Percentiles rank a stretch among this genome's conserved stretches.
Evolutionary conservation across 2,329 filamentous ascomycete genomes (phyloP).

Genomic region (Xenoacremonium recifei): DNA sequence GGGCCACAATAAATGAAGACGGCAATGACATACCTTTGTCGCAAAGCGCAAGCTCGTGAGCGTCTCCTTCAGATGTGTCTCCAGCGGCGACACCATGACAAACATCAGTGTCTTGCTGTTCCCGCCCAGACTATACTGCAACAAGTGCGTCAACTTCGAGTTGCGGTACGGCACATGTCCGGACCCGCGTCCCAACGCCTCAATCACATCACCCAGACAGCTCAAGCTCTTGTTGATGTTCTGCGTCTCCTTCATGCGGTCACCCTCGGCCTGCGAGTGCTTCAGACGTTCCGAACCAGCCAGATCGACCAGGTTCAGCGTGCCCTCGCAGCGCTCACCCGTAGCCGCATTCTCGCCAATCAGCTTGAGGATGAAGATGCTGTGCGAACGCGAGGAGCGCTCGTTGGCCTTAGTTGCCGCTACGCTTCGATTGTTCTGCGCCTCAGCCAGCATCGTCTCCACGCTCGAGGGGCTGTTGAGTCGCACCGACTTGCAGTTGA

Average conservation of each 20-base stretch:
- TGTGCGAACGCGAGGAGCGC: conserved; percentile 90
- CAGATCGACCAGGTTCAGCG: conserved; percentile 91
- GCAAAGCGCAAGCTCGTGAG: conserved; percentile 94
- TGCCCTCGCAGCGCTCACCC: conserved; percentile 84
- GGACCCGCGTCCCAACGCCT: conserved; percentile 81
- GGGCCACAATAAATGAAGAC: background rate
- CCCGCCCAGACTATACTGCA: conserved; percentile 91
- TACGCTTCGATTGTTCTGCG: conserved; percentile 83
- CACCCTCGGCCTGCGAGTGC: conserved; percentile 82
- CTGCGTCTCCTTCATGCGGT: conserved; percentile 88
- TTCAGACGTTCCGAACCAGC: conserved; percentile 90
- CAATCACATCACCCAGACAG: conserved; percentile 91
- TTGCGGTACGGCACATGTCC: conserved; percentile 91
- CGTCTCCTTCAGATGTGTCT: conserved; percentile 88
- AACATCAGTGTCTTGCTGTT: conserved; percentile 99
- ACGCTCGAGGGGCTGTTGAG: conserved; percentile 80
- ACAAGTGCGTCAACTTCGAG: conserved; percentile 91
- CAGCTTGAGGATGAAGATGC: conserved; percentile 89
- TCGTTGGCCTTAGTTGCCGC: conserved; percentile 98
- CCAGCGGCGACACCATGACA: conserved; percentile 92
- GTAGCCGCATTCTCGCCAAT: conserved; percentile 70
- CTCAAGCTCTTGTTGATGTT: conserved; percentile 96
- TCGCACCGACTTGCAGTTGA: conserved; percentile 73
- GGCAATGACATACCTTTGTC: conserved; percentile 66
- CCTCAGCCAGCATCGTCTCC: conserved; percentile 74